Conservation (phyloP, 169 alveolate species). For the Plasmodium ovale region DNA sequence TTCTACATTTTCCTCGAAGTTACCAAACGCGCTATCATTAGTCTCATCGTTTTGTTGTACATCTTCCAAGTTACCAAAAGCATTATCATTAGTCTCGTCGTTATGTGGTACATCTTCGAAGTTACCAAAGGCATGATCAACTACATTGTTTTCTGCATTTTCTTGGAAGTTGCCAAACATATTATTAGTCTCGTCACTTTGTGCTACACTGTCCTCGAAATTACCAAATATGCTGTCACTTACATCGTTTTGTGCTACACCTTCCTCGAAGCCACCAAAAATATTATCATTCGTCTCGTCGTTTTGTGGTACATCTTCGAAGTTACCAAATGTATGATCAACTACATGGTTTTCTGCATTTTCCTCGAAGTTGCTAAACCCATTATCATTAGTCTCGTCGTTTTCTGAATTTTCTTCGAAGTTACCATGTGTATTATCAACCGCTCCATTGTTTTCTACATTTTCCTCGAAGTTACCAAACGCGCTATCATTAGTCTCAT, state of each 20-base stretch:
- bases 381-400: background rate
- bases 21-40: background rate
- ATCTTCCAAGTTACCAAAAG: background rate
- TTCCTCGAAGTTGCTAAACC: background rate
- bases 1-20: background rate
- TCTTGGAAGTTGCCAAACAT: background rate
- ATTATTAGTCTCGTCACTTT: background rate
- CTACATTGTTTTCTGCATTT: too few relatives aligned
- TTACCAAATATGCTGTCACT: background rate
- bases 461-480: background rate
- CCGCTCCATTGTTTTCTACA: background rate
- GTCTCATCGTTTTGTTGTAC: background rate
- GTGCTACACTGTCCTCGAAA: slow-evolving; percentile 9
- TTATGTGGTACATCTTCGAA: slow-evolving; percentile 7
- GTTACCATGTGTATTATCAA: too few relatives aligned
- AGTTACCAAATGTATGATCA: background rate
- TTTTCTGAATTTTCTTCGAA: too few relatives aligned
- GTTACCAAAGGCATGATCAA: too few relatives aligned
- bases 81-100: background rate
- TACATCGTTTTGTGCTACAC: background rate
- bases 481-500: too few relatives aligned
- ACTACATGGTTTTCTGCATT: too few relatives aligned
- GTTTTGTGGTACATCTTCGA: slow-evolving; percentile 14
- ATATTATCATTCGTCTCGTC: slow-evolving; percentile 4
- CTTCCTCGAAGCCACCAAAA: background rate